Evolutionary conservation across 169 alveolate genomes (phyloP).

Genomic region (Plasmodium cynomolgi): DNA sequence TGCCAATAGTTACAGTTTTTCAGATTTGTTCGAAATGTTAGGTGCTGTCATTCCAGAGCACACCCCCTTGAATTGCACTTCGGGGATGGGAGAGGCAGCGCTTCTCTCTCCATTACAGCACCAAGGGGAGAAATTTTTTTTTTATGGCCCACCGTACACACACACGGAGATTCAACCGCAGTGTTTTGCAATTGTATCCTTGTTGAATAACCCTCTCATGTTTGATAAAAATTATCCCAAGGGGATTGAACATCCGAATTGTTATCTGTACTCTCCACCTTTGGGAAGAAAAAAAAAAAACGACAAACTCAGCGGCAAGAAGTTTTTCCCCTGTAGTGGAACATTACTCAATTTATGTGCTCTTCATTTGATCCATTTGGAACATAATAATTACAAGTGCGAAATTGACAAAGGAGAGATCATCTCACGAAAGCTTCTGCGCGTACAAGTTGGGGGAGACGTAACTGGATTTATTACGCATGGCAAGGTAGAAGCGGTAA

Average conservation of each 20-base stretch:
- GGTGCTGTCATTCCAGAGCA: neutral
- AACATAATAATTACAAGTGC: neutral
- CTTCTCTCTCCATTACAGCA: neutral
- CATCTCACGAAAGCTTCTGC: neutral
- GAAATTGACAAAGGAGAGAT: neutral
- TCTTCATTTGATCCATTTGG: neutral
- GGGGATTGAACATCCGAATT: neutral
- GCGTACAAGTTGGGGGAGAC: neutral
- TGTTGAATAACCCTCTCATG: neutral
- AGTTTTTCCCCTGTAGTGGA: neutral
- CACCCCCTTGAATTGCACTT: neutral
- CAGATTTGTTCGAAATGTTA: neutral
- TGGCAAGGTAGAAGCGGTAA: neutral
- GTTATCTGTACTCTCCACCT: neutral
- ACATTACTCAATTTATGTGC: neutral
- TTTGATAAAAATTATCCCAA: neutral
- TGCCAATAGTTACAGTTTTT: neutral
- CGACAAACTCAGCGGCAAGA: neutral
- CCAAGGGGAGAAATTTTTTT: neutral
- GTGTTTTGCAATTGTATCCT: neutral
- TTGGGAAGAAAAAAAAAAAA: neutral
- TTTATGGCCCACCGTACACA: neutral
- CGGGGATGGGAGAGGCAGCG: neutral
- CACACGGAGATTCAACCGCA: neutral
- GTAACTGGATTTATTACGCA: neutral